These are phyloP conservation scores for Aphanomyces stellatus DNA, from an alignment of 352 stramenopile species.

Conservation along the genomic window DNA sequence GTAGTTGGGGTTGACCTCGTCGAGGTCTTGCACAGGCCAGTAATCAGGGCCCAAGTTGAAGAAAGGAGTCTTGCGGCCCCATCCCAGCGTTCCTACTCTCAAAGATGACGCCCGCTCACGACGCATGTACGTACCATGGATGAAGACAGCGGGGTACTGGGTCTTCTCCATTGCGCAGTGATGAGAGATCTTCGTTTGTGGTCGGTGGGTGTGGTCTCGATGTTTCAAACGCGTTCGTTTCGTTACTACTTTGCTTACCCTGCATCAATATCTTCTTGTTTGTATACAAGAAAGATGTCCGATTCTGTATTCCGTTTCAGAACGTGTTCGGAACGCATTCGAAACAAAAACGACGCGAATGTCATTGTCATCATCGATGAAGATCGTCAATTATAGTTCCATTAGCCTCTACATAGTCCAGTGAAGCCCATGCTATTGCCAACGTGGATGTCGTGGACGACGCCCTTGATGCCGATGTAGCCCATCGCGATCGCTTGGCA, in stretches of 20 bases:
- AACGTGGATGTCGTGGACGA: conserved; percentile 48
- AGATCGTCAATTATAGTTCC: not conserved
- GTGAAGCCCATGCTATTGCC: conserved; percentile 53
- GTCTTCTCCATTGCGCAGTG: not conserved
- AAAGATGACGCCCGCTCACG: no score
- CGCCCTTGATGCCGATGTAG: conserved; percentile 47
- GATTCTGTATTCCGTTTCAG: not conserved
- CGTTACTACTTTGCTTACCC: no score
- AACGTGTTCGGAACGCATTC: no score
- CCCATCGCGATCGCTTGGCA: conserved; percentile 62
- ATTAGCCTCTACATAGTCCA: no score
- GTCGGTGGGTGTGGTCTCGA: conserved; percentile 26
- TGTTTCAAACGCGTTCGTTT: not conserved
- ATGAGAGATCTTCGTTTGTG: conserved; percentile 12
- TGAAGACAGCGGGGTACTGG: conserved; percentile 47
- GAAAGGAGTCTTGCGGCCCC: conserved; percentile 35
- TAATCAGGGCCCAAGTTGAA: conserved; percentile 48
- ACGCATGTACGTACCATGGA: conserved; percentile 51
- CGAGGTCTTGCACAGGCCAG: conserved; percentile 46
- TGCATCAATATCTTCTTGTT: not conserved
- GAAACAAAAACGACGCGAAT: no score
- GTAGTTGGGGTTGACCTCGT: conserved; percentile 45
- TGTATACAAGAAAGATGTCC: not conserved
- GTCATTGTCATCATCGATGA: no score
- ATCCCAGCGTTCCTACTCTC: conserved; percentile 26